These are phyloP conservation scores for Pittosporum tobira DNA, from an alignment of 129 eudicot genomes.

Conservation along the genomic window DNA sequence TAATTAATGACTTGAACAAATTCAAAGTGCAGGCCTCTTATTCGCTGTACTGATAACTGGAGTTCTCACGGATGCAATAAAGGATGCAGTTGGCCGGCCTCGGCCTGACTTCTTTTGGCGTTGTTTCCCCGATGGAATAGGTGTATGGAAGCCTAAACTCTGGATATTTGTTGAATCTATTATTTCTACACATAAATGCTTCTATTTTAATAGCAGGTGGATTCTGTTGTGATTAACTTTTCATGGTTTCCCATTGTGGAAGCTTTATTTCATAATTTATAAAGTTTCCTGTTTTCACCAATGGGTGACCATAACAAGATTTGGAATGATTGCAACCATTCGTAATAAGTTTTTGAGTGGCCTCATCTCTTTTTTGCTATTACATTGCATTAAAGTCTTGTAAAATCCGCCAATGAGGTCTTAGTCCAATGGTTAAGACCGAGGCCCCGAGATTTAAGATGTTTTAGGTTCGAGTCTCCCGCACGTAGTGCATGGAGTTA, in stretches of 20 bases:
- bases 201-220: not conserved
- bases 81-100: constrained; percentile 83
- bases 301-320: too few relatives aligned
- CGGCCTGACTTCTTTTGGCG: constrained; percentile 90
- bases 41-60: constrained; percentile 68
- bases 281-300: not conserved
- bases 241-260: too few relatives aligned
- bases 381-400: too few relatives aligned
- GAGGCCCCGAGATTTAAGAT: too few relatives aligned
- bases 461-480: too few relatives aligned
- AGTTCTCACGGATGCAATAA: constrained; percentile 68
- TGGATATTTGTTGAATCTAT: not conserved
- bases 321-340: not conserved
- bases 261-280: not conserved
- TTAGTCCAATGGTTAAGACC: too few relatives aligned
- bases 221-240: not conserved
- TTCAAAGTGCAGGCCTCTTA: constrained; percentile 47
- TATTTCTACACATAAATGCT: not conserved
- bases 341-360: too few relatives aligned
- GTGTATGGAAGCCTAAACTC: constrained; percentile 25
- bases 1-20: constrained; percentile 4
- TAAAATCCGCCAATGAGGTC: too few relatives aligned
- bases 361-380: not conserved
- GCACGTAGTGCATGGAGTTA: too few relatives aligned
- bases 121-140: constrained; percentile 76